Evolutionary conservation across 768 basidiomycete species (phyloP).

Genomic region (Mycena epipterygia): DNA sequence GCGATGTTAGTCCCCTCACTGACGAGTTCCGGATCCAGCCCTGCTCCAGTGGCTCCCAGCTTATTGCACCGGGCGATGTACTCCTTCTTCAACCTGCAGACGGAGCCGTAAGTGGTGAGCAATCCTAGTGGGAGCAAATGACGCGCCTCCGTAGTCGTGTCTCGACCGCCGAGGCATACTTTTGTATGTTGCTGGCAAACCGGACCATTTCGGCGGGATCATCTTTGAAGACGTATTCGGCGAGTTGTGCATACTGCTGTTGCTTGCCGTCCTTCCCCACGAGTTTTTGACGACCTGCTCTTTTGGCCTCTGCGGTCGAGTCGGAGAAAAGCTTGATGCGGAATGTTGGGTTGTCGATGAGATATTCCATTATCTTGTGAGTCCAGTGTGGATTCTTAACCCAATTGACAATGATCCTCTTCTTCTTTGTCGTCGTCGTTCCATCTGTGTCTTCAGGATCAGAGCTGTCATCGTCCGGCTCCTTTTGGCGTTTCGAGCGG

Average conservation of each 20-base stretch:
- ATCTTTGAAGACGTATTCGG: conserved; percentile 9
- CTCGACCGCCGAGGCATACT: too few species aligned
- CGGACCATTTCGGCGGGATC: background rate
- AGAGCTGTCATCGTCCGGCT: too few species aligned
- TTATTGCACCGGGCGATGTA: background rate
- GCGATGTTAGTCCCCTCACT: background rate
- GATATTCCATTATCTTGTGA: background rate
- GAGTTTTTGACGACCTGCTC: background rate
- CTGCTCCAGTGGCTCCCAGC: conserved; percentile 22
- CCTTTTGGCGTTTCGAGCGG: too few species aligned
- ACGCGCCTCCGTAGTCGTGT: background rate
- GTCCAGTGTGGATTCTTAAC: background rate
- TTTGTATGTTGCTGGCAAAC: background rate
- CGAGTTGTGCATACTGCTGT: background rate
- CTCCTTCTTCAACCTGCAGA: conserved; percentile 14
- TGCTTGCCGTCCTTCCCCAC: conserved; percentile 5
- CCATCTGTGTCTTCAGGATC: background rate
- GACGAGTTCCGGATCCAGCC: background rate
- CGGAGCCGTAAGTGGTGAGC: background rate
- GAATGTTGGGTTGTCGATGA: background rate
- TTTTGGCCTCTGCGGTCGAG: conserved; percentile 19
- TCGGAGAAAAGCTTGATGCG: conserved; percentile 12
- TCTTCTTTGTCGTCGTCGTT: background rate
- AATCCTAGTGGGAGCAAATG: background rate
- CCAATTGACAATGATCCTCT: background rate